These are phyloP conservation scores for Pugionium cornutum DNA, from an alignment of 345 rosid species.

Conservation along the genomic window DNA sequence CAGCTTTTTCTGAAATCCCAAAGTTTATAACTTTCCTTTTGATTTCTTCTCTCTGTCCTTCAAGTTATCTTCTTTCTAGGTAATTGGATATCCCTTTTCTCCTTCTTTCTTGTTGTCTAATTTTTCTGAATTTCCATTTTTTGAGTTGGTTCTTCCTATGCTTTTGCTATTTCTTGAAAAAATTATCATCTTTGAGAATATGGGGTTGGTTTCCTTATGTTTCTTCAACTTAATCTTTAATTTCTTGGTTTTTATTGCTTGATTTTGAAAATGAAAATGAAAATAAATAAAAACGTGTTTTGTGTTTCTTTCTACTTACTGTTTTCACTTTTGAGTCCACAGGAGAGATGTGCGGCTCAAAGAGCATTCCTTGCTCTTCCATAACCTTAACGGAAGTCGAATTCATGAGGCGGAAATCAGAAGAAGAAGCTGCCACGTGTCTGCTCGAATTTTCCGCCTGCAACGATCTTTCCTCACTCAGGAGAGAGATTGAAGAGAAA, in stretches of 20 bases:
- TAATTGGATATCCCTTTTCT: not conserved
- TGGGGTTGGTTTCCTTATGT: not conserved
- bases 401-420: conserved; percentile 39
- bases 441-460: conserved; percentile 81
- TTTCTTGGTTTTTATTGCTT: conserved; percentile 6
- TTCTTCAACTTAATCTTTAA: not conserved
- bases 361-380: conserved; percentile 43
- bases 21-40: conserved; percentile 13
- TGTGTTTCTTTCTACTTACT: conserved; percentile 18
- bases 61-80: conserved; percentile 35
- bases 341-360: conserved; percentile 66
- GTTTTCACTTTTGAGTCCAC: conserved; percentile 38
- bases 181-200: not conserved
- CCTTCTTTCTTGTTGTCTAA: not conserved
- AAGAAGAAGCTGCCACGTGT: conserved; percentile 40
- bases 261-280: not conserved
- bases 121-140: not conserved
- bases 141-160: conserved; percentile 20
- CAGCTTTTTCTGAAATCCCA: conserved; percentile 12
- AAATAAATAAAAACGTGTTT: too few species aligned
- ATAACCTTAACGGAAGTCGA: conserved; percentile 52
- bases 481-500: conserved; percentile 51
- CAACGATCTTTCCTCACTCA: conserved; percentile 60
- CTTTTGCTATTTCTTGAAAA: conserved; percentile 1
- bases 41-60: not conserved